Percentiles rank a stretch among this genome's conserved stretches.
Conservation (phyloP, 352 stramenopile genomes). For the Plasmopara viticola region DNA sequence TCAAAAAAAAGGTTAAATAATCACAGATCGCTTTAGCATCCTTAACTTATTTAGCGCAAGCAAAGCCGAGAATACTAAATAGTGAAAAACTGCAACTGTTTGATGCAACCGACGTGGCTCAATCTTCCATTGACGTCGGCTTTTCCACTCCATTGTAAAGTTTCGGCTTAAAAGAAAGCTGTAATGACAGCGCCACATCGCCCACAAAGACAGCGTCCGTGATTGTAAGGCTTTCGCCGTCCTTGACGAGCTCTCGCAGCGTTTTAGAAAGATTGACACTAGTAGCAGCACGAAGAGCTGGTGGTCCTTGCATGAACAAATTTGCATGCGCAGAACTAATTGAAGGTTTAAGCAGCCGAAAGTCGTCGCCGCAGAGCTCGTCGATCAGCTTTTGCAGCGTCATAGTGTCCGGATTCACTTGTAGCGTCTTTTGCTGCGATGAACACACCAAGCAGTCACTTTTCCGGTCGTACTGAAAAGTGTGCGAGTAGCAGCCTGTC, state of each 20-base stretch:
- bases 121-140: slow-evolving; percentile 17
- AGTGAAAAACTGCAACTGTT: background rate
- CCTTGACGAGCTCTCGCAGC: slow-evolving; percentile 80
- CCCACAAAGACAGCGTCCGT: slow-evolving; percentile 91
- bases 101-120: background rate
- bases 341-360: slow-evolving; percentile 62
- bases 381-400: slow-evolving; percentile 65
- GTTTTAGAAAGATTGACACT: slow-evolving; percentile 88
- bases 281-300: slow-evolving; percentile 84
- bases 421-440: slow-evolving; percentile 54
- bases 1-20: no score
- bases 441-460: slow-evolving; percentile 82
- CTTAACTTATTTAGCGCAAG: no score
- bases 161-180: slow-evolving; percentile 47
- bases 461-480: slow-evolving; percentile 95
- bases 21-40: no score
- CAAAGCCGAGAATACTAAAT: background rate
- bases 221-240: slow-evolving; percentile 89
- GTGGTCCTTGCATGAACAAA: slow-evolving; percentile 77
- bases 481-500: slow-evolving; percentile 93
- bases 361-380: slow-evolving; percentile 49
- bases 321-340: slow-evolving; percentile 59
- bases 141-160: slow-evolving; percentile 20
- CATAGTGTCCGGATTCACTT: slow-evolving; percentile 38
- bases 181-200: slow-evolving; percentile 63